Conservation (phyloP, 176 grass and related monocot genomes). For the Rhynchospora breviuscula region DNA sequence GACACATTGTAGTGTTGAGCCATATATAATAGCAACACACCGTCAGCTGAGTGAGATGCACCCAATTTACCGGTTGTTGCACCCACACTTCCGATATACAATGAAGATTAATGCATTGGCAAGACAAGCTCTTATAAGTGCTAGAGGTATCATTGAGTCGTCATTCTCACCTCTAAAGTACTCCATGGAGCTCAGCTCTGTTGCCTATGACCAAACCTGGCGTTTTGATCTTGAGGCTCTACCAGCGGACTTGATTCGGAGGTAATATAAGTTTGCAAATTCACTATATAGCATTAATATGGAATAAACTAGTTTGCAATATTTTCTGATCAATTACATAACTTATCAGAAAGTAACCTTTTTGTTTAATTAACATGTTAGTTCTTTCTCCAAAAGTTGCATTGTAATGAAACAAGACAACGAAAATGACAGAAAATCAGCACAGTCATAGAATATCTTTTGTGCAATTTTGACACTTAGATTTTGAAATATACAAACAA, state of each 20-base stretch:
- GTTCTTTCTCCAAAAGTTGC: neutral
- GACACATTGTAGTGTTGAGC: constrained; percentile 67
- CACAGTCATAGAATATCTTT: neutral
- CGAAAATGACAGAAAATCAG: neutral
- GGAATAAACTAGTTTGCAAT: neutral
- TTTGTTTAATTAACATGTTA: neutral
- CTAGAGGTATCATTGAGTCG: constrained; percentile 55
- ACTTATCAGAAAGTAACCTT: neutral
- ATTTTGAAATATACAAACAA: neutral
- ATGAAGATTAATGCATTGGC: constrained; percentile 72
- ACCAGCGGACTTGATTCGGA: constrained; percentile 58
- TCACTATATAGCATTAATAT: neutral
- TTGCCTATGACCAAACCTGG: constrained; percentile 60
- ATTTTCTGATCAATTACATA: neutral
- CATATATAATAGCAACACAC: constrained; percentile 70
- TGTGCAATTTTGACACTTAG: neutral
- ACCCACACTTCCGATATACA: constrained; percentile 80
- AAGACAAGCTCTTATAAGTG: constrained; percentile 49
- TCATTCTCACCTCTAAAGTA: constrained; percentile 62
- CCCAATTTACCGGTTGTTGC: constrained; percentile 59
- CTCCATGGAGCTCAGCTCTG: constrained; percentile 73
- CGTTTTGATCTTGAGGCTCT: constrained; percentile 78
- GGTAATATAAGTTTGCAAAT: neutral
- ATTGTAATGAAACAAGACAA: neutral
- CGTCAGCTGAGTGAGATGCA: constrained; percentile 84